Conservation (phyloP, 257 asterid species). For the Nicotiana sylvestris region DNA sequence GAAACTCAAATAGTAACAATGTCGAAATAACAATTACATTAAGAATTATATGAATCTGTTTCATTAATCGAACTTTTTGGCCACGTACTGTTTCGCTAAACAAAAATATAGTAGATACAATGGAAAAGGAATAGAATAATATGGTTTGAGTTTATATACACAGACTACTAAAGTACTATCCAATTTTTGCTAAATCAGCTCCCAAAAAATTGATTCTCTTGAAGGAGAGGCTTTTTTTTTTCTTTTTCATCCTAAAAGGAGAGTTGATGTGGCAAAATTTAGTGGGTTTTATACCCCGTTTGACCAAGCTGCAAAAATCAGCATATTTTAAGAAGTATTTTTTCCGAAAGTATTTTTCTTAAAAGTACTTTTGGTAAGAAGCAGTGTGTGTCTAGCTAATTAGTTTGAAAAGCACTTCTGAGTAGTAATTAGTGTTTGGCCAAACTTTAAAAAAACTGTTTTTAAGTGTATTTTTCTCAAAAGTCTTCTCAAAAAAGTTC, state of each 20-base stretch:
- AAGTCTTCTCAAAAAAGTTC: too few species aligned
- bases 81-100: not conserved
- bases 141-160: not conserved
- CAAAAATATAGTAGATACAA: not conserved
- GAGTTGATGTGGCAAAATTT: slow-evolving; percentile 26
- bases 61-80: not conserved
- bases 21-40: not conserved
- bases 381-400: too few species aligned
- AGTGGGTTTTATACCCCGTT: not conserved
- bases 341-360: too few species aligned
- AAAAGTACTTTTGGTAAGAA: too few species aligned
- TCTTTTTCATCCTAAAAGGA: not conserved
- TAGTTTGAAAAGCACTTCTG: too few species aligned
- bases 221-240: not conserved
- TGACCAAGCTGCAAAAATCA: too few species aligned
- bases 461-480: too few species aligned
- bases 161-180: not conserved
- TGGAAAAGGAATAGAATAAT: not conserved
- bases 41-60: not conserved
- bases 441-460: too few species aligned
- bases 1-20: not conserved
- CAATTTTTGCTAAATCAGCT: not conserved
- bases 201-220: not conserved
- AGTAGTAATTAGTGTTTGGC: too few species aligned
- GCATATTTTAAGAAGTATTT: too few species aligned